These are phyloP conservation scores for Tubosaeta sp. DNA, from an alignment of 768 basidiomycete genomes.

Conservation along the genomic window DNA sequence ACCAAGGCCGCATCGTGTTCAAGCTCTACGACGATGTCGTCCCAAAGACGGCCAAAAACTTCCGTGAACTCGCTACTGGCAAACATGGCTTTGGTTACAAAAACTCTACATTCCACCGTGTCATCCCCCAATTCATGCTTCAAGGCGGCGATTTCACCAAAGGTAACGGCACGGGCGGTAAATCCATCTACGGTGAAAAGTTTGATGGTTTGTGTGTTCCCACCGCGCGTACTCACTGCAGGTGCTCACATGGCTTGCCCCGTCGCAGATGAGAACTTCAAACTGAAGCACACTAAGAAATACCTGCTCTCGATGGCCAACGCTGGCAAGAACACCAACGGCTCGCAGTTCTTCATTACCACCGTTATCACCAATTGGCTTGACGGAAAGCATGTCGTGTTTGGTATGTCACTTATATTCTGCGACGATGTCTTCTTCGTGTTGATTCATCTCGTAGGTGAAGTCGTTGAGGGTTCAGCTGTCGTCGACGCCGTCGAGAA, in stretches of 20 bases:
- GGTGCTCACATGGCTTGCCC: not conserved
- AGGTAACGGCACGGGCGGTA: slow-evolving; percentile 71
- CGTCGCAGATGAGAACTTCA: slow-evolving; percentile 77
- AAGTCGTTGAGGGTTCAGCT: slow-evolving; percentile 65
- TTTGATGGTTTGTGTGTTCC: slow-evolving; percentile 47
- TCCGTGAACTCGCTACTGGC: slow-evolving; percentile 85
- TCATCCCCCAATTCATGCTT: slow-evolving; percentile 84
- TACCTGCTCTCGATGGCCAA: slow-evolving; percentile 76
- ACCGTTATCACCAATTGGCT: slow-evolving; percentile 76
- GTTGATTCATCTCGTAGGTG: slow-evolving; percentile 34
- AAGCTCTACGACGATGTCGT: slow-evolving; percentile 79
- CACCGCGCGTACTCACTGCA: not conserved
- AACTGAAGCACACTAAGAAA: slow-evolving; percentile 61
- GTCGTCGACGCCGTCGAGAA: slow-evolving; percentile 44
- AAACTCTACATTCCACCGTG: slow-evolving; percentile 69
- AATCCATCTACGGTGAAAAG: slow-evolving; percentile 70
- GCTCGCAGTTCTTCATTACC: slow-evolving; percentile 90
- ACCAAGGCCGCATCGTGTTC: slow-evolving; percentile 66
- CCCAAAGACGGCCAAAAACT: slow-evolving; percentile 75
- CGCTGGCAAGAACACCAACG: slow-evolving; percentile 78
- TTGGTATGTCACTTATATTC: slow-evolving; percentile 46
- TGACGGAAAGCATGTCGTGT: slow-evolving; percentile 82
- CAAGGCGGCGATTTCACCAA: slow-evolving; percentile 87
- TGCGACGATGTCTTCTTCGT: not conserved
- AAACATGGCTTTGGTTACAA: slow-evolving; percentile 70